Base-by-base conservation (phyloP, 2,329 filamentous ascomycete genomes). In the Escovopsis sp. region DNA sequence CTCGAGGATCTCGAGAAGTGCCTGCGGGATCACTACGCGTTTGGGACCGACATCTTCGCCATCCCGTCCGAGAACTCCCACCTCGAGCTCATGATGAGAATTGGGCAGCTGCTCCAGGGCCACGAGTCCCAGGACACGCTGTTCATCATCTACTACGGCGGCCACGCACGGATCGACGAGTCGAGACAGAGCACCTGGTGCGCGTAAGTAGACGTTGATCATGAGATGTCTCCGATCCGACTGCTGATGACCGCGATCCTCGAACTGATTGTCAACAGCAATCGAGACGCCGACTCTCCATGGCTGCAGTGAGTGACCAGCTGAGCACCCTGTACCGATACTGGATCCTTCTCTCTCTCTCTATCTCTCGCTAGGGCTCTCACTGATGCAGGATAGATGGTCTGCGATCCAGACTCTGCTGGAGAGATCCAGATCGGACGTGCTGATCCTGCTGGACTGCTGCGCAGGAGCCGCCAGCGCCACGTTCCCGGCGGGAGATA, bases 141-240 rank as follows among this genome's bases (percentile, higher is more conserved):
- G 2, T 74, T 77, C 48, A 53, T 77, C 8, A 58, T 77, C 12
- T 77, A 77, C 53, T 77, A 77, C 43, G 73, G 72, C 10, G 73
- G 73, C 1, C 73, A 77, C 53, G 73, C 73, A 3, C 67, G 68
- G 47, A 77, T 77, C 45, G 73, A 77, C 45, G 70, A 75, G 46
- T 72, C 72, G 19, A 63, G 72, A 40, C 72, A 76, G 51, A 76
- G 72, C 54, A 75, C 72, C 7, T 76, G 73, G 72, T 76, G 72
- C 53, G 72, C 72, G 63, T 72, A 60, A 61, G 68, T 69, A 38
- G 9, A 40, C 5, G 7, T 18, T 19, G 12, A n/a, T 10, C 4
- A 15, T 33, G 12, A 19, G 10, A 10, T 8, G 8, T 19, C 15
- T 15, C 3, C 12, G n/a, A n/a, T n/a, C n/a, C n/a, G n/a, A n/a